Evolutionary conservation across 768 basidiomycete genomes (phyloP).

Genomic region (Asterophora lycoperdoides): DNA sequence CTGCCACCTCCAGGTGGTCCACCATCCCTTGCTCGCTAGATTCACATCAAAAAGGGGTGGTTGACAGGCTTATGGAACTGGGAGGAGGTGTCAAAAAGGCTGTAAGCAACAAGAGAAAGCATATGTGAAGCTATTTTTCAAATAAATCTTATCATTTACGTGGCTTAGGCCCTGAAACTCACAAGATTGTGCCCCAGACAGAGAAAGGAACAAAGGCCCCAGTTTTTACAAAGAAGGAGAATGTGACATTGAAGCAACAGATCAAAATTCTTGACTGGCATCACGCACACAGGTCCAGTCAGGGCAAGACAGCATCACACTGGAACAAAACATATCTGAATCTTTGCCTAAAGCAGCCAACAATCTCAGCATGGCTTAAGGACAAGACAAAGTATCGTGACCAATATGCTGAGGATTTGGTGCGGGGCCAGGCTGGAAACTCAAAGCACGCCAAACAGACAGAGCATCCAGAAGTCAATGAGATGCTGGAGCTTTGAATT

Average conservation of each 20-base stretch:
- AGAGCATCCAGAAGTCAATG: slow-evolving; percentile 6
- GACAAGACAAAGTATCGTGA: slow-evolving; percentile 23
- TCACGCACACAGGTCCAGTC: slow-evolving; percentile 21
- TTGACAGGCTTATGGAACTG: slow-evolving; percentile 2
- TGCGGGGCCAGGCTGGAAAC: no score
- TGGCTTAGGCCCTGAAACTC: no score
- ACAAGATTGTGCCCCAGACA: neutral
- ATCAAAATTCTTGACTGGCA: slow-evolving; percentile 19
- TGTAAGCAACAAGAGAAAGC: neutral
- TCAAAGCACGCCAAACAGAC: slow-evolving; percentile 5
- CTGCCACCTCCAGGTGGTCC: no score
- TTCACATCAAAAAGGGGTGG: slow-evolving; percentile 4
- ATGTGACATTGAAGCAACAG: slow-evolving; percentile 1
- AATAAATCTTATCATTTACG: no score
- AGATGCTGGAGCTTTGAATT: slow-evolving; percentile 12
- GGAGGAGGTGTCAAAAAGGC: no score
- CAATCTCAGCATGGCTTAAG: slow-evolving; percentile 23
- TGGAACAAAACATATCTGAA: slow-evolving; percentile 23
- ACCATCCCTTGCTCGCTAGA: no score
- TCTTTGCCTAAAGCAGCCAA: slow-evolving; percentile 24
- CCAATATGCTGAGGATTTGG: slow-evolving; percentile 13
- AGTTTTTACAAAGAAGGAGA: slow-evolving; percentile 9
- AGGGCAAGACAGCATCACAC: slow-evolving; percentile 19
- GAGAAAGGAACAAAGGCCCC: neutral
- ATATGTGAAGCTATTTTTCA: neutral